phyloP scores from a whole-genome alignment of 441 rosid genomes.

The Euphorbia schlechtendalii region DNA sequence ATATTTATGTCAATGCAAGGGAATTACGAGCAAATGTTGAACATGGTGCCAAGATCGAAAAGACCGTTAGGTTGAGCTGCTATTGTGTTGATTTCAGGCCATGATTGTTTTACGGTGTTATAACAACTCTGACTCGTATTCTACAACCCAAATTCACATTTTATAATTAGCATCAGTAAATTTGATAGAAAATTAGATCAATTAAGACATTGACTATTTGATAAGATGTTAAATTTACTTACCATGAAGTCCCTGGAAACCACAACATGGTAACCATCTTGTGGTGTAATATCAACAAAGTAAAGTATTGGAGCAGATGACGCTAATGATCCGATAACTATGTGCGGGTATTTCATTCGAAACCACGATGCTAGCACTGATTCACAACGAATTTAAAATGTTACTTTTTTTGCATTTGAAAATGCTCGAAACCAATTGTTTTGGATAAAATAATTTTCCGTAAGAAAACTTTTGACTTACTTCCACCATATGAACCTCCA shows the following conservation, averaged over 20 bases:
- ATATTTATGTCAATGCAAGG: too few relatives aligned
- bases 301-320: not conserved
- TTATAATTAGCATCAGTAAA: too few relatives aligned
- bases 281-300: conserved; percentile 41
- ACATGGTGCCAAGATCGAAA: not conserved
- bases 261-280: conserved; percentile 32
- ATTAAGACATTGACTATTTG: too few relatives aligned
- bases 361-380: conserved; percentile 49
- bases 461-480: conserved; percentile 18
- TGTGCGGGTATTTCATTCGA: conserved; percentile 48
- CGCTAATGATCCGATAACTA: conserved; percentile 42
- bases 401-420: too few relatives aligned
- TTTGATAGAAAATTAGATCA: too few relatives aligned
- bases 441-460: too few relatives aligned
- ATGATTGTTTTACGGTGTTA: conserved; percentile 17
- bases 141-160: not conserved
- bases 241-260: conserved; percentile 50
- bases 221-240: too few relatives aligned
- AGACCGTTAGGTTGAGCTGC: conserved; percentile 8
- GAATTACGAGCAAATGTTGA: conserved; percentile 8
- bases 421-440: too few relatives aligned
- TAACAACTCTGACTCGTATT: conserved; percentile 20
- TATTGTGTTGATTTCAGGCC: not conserved
- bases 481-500: conserved; percentile 45
- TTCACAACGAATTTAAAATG: not conserved